phyloP scores from a whole-genome alignment of 2,329 filamentous ascomycete species.

The Sclerotinia glacialis region DNA sequence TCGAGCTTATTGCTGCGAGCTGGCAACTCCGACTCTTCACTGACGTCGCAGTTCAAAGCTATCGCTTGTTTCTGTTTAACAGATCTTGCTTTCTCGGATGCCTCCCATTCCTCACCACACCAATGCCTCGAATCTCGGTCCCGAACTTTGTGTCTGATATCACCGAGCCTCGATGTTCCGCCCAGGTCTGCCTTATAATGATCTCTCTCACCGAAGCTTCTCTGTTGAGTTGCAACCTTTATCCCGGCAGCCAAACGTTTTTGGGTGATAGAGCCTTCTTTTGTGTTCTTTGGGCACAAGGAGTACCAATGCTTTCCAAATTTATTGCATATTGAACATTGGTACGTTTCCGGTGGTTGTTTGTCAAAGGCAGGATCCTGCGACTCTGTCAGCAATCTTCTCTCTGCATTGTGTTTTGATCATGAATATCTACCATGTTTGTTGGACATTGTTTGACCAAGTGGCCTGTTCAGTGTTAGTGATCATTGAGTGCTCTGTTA shows the following conservation, averaged over 20 bases:
- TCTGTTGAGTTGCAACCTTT: background rate
- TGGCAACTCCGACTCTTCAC: background rate
- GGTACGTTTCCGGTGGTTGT: conserved; percentile 38
- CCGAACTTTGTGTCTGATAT: background rate
- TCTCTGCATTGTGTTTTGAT: background rate
- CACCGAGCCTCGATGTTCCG: background rate
- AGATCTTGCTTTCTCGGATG: background rate
- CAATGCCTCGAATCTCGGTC: background rate
- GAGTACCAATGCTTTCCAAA: conserved; percentile 41
- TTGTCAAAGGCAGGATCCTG: conserved; percentile 41
- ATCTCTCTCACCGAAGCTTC: background rate
- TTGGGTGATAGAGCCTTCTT: conserved; percentile 39
- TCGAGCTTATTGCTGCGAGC: background rate
- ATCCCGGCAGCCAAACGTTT: conserved; percentile 33
- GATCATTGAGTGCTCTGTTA: background rate
- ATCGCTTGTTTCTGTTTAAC: background rate
- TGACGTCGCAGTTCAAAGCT: background rate
- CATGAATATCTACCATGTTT: conserved; percentile 35
- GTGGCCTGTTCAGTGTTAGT: conserved; percentile 41
- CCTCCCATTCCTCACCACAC: background rate
- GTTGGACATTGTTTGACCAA: conserved; percentile 44
- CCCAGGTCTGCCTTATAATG: background rate
- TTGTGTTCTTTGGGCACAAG: conserved; percentile 42
- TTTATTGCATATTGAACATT: conserved; percentile 41
- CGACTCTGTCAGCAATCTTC: conserved; percentile 1